A percentile compares a stretch with the other conserved stretches of the same genome.
Evolutionary conservation across 164 flowering plant species (phyloP).

Genomic region (Euptelea pleiosperma): DNA sequence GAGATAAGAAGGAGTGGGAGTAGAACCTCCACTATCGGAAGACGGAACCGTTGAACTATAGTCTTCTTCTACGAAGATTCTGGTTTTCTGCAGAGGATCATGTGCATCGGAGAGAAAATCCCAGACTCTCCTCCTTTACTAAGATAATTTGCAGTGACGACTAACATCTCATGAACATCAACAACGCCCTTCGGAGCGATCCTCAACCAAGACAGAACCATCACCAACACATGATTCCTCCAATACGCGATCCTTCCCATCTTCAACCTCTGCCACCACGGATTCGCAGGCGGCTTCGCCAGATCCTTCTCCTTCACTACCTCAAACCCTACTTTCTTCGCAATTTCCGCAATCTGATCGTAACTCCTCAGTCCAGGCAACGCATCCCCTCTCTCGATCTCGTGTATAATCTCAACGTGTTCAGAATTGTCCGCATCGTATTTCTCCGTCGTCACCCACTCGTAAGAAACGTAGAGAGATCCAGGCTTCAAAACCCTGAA

Average conservation of each 20-base stretch:
- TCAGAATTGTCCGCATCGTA: constrained; percentile 43
- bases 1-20: too few species aligned
- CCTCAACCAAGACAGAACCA: constrained; percentile 49
- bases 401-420: constrained; percentile 70
- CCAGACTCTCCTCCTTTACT: constrained; percentile 70
- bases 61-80: constrained; percentile 7
- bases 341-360: constrained; percentile 52
- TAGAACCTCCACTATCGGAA: too few species aligned
- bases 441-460: constrained; percentile 75
- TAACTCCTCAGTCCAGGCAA: constrained; percentile 74
- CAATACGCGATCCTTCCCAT: too few species aligned
- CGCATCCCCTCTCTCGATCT: constrained; percentile 81
- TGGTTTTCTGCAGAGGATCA: constrained; percentile 83
- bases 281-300: constrained; percentile 64
- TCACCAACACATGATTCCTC: constrained; percentile 71
- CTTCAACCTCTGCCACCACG: constrained; percentile 83
- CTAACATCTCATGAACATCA: constrained; percentile 83
- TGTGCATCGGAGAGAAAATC: constrained; percentile 75
- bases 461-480: constrained; percentile 68
- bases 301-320: too few species aligned
- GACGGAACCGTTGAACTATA: too few species aligned
- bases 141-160: constrained; percentile 63
- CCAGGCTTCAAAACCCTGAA: constrained; percentile 80
- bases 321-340: constrained; percentile 73
- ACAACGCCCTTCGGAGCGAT: constrained; percentile 69